Percentiles rank a stretch among this genome's conserved stretches.
Conservation (phyloP, 345 rosid genomes). For the Salix dunnii region DNA sequence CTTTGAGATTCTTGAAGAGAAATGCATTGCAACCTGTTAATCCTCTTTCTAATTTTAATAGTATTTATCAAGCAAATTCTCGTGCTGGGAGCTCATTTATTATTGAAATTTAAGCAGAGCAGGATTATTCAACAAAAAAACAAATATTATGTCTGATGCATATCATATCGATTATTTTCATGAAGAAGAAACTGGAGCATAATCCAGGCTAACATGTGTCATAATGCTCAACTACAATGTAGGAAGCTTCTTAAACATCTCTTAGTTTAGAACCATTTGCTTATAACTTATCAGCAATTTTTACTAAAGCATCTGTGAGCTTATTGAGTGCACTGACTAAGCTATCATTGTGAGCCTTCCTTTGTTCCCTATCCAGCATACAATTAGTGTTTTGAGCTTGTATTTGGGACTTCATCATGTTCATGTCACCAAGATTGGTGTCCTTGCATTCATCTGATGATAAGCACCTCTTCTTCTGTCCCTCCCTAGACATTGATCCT, state of each 20-base stretch:
- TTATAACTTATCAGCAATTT: conserved; percentile 31
- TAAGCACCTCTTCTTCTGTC: conserved; percentile 19
- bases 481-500: conserved; percentile 16
- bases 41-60: background rate
- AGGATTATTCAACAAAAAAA: background rate
- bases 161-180: background rate
- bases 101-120: background rate
- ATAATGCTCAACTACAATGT: background rate
- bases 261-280: background rate
- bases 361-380: conserved; percentile 24
- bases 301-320: conserved; percentile 24
- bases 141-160: background rate
- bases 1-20: background rate
- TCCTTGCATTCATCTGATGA: conserved; percentile 12
- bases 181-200: background rate
- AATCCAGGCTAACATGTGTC: background rate
- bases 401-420: conserved; percentile 17
- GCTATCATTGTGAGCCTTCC: conserved; percentile 20
- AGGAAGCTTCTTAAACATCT: background rate
- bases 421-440: conserved; percentile 8
- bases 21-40: background rate
- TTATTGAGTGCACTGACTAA: conserved; percentile 20
- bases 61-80: background rate
- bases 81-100: background rate
- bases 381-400: conserved; percentile 25